A percentile compares a stretch with the other conserved stretches of the same genome.
Conservation (phyloP, 2,329 filamentous ascomycete species). For the Curvularia spicifera region DNA sequence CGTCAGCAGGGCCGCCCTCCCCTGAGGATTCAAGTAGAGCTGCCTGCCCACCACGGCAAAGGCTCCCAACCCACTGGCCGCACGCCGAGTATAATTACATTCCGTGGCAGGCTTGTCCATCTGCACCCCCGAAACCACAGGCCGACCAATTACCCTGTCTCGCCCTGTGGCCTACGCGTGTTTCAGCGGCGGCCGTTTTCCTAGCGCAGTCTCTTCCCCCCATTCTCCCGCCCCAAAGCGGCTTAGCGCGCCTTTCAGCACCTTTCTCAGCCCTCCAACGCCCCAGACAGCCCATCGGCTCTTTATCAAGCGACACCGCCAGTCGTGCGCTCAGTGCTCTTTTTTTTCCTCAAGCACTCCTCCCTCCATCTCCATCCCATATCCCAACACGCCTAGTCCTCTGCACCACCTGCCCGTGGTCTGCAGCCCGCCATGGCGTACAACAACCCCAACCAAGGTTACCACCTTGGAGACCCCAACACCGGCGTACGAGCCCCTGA, state of each 20-base stretch:
- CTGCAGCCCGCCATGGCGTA: constrained; percentile 48
- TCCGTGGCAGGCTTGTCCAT: constrained; percentile 31
- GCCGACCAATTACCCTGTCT: constrained; percentile 23
- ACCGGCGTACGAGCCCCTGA: constrained; percentile 40
- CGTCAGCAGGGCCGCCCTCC: constrained; percentile 13
- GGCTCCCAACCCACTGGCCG: background rate
- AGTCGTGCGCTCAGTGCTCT: constrained; percentile 31
- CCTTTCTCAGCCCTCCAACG: constrained; percentile 26
- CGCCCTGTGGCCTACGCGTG: constrained; percentile 15
- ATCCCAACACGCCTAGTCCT: constrained; percentile 23
- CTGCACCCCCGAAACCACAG: constrained; percentile 30
- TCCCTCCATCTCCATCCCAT: constrained; percentile 24
- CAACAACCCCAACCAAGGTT: constrained; percentile 41
- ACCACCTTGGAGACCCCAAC: constrained; percentile 43
- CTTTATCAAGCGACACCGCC: constrained; percentile 36
- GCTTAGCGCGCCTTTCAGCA: constrained; percentile 20
- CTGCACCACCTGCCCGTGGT: constrained; percentile 31
- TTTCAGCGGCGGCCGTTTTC: constrained; percentile 31
- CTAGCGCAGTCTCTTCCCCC: constrained; percentile 24
- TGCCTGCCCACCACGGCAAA: background rate
- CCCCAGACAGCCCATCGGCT: constrained; percentile 28
- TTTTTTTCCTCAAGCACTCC: constrained; percentile 11
- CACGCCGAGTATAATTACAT: constrained; percentile 16
- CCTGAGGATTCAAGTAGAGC: constrained; percentile 7
- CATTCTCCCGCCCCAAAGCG: constrained; percentile 12